Evolutionary conservation across 441 rosid species (phyloP).

Genomic region (Macaranga tanarius): DNA sequence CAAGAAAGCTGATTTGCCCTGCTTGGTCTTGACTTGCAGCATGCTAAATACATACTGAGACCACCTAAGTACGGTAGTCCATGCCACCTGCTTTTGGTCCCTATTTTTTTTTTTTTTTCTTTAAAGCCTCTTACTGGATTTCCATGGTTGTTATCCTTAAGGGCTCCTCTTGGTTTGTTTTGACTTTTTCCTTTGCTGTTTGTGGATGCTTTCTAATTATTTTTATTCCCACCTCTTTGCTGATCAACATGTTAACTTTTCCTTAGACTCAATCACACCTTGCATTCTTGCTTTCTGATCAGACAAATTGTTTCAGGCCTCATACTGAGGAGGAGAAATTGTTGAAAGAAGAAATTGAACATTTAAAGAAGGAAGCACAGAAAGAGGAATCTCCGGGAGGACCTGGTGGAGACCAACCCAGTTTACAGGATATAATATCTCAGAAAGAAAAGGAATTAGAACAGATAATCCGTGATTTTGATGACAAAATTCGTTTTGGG

Average conservation of each 20-base stretch:
- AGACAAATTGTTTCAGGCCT: conserved; percentile 54
- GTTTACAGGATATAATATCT: conserved; percentile 39
- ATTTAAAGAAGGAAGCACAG: conserved; percentile 50
- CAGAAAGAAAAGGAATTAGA: conserved; percentile 71
- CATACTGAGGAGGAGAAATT: conserved; percentile 76
- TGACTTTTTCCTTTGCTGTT: not conserved
- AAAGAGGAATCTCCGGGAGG: conserved; percentile 45
- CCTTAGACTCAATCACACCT: not conserved
- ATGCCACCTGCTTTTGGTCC: not conserved
- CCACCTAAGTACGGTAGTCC: not conserved
- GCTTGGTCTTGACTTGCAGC: not conserved
- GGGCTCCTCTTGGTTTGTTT: conserved; percentile 1
- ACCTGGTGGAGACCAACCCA: conserved; percentile 35
- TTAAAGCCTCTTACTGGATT: not conserved
- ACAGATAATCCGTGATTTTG: conserved; percentile 57
- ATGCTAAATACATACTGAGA: not conserved
- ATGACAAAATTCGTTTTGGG: conserved; percentile 77
- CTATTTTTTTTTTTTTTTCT: not conserved
- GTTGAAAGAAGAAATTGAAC: conserved; percentile 69
- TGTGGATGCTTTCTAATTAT: conserved; percentile 4
- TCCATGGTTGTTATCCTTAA: not conserved
- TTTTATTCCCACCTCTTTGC: not conserved
- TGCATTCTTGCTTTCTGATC: not conserved
- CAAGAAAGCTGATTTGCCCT: no score
- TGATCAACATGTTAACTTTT: conserved; percentile 8